Percentiles rank a stretch among this genome's conserved stretches.
These are phyloP conservation scores for Trichosporon ovoides DNA, from an alignment of 1,284 basidiomycete genomes.

Conservation along the genomic window DNA sequence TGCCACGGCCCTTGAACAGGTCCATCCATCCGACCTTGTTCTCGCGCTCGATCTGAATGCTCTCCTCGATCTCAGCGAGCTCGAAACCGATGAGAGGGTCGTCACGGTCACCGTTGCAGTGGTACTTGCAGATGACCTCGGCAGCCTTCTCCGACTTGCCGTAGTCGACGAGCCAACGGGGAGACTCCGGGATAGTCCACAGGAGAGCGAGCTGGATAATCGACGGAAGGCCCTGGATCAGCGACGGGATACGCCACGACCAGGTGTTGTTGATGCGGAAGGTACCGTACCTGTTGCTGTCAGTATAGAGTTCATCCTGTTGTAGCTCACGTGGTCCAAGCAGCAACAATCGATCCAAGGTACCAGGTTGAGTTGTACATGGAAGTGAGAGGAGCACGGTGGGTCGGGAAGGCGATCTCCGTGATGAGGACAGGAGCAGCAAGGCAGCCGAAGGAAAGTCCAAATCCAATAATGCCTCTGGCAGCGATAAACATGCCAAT, in stretches of 20 bases:
- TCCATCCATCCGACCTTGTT: constrained; percentile 49
- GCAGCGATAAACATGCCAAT: constrained; percentile 59
- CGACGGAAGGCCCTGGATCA: constrained; percentile 50
- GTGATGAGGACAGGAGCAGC: constrained; percentile 69
- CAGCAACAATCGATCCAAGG: constrained; percentile 17
- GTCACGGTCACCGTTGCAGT: constrained; percentile 45
- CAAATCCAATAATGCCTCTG: constrained; percentile 60
- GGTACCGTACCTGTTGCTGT: constrained; percentile 18
- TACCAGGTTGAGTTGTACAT: constrained; percentile 28
- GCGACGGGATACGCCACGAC: constrained; percentile 49
- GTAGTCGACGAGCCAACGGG: constrained; percentile 25
- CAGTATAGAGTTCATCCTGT: too few relatives aligned
- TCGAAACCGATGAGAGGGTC: constrained; percentile 45
- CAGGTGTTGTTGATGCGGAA: constrained; percentile 31
- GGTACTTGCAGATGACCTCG: constrained; percentile 86
- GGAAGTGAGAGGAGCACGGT: constrained; percentile 57
- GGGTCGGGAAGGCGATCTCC: constrained; percentile 68
- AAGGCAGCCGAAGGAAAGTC: constrained; percentile 49
- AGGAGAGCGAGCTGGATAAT: constrained; percentile 16
- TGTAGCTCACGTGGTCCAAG: constrained; percentile 21
- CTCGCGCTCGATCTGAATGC: constrained; percentile 26
- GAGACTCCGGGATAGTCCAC: constrained; percentile 27
- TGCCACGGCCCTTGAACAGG: constrained; percentile 23
- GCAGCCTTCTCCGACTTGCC: constrained; percentile 43
- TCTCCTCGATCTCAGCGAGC: constrained; percentile 44